Evolutionary conservation across 192 early-diverging fungal species (phyloP).

Genomic region (Gamsiella multidivaricata): DNA sequence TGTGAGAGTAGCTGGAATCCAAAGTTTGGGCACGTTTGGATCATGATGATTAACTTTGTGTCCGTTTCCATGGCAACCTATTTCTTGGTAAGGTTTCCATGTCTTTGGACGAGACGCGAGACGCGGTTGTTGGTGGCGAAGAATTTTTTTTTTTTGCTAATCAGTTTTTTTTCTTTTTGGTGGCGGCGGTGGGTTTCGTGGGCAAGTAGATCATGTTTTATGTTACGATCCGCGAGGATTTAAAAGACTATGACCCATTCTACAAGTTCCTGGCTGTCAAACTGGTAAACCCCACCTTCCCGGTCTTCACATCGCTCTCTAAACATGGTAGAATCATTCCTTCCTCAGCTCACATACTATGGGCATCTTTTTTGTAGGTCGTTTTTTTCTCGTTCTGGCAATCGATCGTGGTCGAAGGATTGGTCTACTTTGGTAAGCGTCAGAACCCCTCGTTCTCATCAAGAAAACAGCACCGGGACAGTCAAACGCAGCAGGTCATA

Average conservation of each 20-base stretch:
- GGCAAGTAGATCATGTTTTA: conserved; percentile 52
- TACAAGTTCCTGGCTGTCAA: conserved; percentile 56
- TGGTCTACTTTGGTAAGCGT: conserved; percentile 51
- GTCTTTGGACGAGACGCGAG: no score
- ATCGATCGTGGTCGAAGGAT: conserved; percentile 31
- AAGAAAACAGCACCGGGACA: not conserved
- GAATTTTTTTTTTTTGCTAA: no score
- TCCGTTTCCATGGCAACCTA: conserved; percentile 73
- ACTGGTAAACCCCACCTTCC: conserved; percentile 39
- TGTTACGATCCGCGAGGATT: conserved; percentile 38
- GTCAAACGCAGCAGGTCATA: no score
- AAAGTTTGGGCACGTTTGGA: conserved; percentile 76
- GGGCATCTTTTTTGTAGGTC: conserved; percentile 30
- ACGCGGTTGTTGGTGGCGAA: no score
- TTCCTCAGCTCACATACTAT: not conserved
- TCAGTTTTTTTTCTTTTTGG: conserved; percentile 2
- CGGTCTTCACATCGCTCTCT: no score
- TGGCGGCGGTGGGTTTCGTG: not conserved
- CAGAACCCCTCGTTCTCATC: not conserved
- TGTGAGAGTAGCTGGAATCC: conserved; percentile 75
- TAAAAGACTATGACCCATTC: conserved; percentile 46
- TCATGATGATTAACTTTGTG: conserved; percentile 66
- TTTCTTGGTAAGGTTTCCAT: conserved; percentile 70
- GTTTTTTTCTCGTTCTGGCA: conserved; percentile 59
- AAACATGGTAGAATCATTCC: not conserved